phyloP scores from a whole-genome alignment of 73 alveolate species.

The Blepharisma stoltei region DNA sequence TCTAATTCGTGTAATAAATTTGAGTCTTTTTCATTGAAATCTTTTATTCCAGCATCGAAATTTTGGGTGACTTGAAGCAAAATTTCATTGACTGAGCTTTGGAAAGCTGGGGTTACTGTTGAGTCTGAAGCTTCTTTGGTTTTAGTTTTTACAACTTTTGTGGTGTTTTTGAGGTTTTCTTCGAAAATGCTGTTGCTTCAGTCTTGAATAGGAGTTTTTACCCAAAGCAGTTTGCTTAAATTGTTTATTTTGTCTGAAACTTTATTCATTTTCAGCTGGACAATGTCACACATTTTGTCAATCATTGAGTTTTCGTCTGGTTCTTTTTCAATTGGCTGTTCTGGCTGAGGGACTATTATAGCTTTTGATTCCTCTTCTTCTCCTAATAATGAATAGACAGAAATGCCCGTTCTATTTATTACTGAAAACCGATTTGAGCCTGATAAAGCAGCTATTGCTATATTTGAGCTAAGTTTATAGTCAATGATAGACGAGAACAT shows the following conservation, averaged over 20 bases:
- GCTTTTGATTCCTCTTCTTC: neutral
- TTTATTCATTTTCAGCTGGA: neutral
- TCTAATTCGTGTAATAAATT: neutral
- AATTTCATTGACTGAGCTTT: slow-evolving; percentile 3
- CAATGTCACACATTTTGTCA: neutral
- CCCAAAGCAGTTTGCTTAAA: neutral
- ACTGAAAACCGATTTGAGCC: neutral
- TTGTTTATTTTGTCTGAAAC: neutral
- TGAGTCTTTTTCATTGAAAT: neutral
- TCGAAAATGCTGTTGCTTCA: neutral
- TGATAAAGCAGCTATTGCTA: neutral
- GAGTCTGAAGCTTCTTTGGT: neutral
- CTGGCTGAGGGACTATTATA: neutral
- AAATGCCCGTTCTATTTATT: neutral
- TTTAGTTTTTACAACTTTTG: neutral
- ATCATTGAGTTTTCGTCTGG: neutral
- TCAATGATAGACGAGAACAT: neutral
- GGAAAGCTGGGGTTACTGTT: neutral
- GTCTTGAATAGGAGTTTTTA: slow-evolving; percentile 4
- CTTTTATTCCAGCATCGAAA: slow-evolving; percentile 1
- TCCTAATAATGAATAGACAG: neutral
- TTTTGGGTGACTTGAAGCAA: neutral
- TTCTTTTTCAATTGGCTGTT: neutral
- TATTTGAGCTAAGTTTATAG: neutral
- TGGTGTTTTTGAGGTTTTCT: neutral